Conservation (phyloP, 768 basidiomycete species). For the Pisolithus microcarpus region DNA sequence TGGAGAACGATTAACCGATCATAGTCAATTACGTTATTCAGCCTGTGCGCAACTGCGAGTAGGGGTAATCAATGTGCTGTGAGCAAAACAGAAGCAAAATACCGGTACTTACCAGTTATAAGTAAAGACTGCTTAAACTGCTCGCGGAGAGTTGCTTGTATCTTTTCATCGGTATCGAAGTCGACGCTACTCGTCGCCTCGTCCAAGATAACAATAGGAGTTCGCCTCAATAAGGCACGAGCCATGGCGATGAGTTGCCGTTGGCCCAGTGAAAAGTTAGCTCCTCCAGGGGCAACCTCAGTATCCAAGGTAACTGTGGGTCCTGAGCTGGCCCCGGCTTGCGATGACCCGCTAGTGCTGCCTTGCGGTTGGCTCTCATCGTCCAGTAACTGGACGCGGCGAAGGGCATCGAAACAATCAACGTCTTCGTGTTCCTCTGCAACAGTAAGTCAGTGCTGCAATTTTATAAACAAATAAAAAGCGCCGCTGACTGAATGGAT, state of each 20-base stretch:
- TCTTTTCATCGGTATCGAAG: slow-evolving; percentile 84
- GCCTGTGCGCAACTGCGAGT: slow-evolving; percentile 52
- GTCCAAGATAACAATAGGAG: slow-evolving; percentile 69
- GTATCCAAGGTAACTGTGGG: slow-evolving; percentile 59
- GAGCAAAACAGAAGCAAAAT: not conserved
- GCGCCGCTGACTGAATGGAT: slow-evolving; percentile 47
- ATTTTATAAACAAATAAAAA: not conserved
- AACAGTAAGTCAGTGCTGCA: not conserved
- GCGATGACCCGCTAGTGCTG: not conserved
- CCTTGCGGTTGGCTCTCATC: not conserved
- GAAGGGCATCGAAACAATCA: slow-evolving; percentile 73
- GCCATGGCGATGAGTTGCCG: slow-evolving; percentile 85
- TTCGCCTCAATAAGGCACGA: slow-evolving; percentile 64
- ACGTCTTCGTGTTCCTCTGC: slow-evolving; percentile 69
- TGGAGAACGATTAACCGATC: slow-evolving; percentile 77
- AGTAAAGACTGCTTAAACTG: slow-evolving; percentile 74
- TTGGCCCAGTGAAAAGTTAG: slow-evolving; percentile 92
- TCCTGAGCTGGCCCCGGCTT: slow-evolving; percentile 26
- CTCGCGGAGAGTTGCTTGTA: slow-evolving; percentile 79
- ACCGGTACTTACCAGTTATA: slow-evolving; percentile 51
- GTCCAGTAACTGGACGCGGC: not conserved
- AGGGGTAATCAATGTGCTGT: not conserved
- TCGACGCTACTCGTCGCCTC: slow-evolving; percentile 86
- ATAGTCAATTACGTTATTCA: slow-evolving; percentile 76
- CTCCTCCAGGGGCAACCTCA: slow-evolving; percentile 76